A percentile compares a stretch with the other conserved stretches of the same genome.
phyloP scores from a whole-genome alignment of 768 basidiomycete species.

The Leccinum boreale region DNA sequence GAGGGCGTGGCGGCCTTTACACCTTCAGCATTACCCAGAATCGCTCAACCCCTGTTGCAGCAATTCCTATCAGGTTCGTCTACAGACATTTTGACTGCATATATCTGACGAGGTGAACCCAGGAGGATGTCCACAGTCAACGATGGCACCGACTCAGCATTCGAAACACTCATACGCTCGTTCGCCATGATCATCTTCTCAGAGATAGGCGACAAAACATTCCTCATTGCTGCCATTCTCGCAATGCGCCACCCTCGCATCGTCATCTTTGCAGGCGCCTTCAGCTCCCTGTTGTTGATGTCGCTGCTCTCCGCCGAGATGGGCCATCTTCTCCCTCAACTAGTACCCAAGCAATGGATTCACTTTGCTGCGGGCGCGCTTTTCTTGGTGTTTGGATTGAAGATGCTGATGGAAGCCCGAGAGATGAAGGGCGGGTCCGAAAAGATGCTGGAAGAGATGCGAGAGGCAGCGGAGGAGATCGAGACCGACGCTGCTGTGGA shows the following conservation, averaged over 20 bases:
- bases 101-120: neutral
- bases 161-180: conserved; percentile 65
- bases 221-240: conserved; percentile 82
- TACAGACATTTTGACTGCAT: neutral
- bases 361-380: conserved; percentile 73
- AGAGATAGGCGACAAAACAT: conserved; percentile 96
- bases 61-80: conserved; percentile 2
- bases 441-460: conserved; percentile 92
- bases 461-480: conserved; percentile 94
- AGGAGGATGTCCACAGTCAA: conserved; percentile 19
- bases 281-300: conserved; percentile 88
- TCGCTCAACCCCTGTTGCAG: neutral
- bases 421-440: conserved; percentile 74
- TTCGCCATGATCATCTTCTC: conserved; percentile 91
- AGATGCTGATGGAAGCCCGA: conserved; percentile 84
- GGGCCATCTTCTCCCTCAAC: conserved; percentile 83
- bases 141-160: conserved; percentile 8
- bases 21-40: neutral
- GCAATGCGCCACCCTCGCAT: conserved; percentile 90
- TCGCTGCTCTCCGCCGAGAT: conserved; percentile 90
- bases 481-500: conserved; percentile 66
- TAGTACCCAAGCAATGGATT: conserved; percentile 71
- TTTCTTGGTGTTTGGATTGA: conserved; percentile 86
- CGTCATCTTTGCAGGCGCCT: conserved; percentile 85
- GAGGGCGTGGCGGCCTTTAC: neutral